Evolutionary conservation across 2,329 filamentous ascomycete genomes (phyloP).

Genomic region (Colletotrichum siamense): DNA sequence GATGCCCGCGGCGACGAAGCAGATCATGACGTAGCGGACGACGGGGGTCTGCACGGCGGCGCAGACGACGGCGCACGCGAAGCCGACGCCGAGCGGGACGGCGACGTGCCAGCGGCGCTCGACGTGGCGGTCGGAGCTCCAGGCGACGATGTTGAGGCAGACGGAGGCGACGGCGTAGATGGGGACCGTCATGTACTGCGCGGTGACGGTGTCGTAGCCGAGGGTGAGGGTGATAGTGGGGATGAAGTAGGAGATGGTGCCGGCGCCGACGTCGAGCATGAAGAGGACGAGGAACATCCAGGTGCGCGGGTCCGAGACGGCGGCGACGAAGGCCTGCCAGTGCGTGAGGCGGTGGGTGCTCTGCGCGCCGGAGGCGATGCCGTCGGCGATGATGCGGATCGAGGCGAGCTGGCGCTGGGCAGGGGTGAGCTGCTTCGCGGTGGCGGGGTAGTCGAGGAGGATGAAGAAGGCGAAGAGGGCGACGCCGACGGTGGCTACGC

Average conservation of each 20-base stretch:
- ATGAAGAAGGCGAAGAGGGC: slow-evolving; percentile 70
- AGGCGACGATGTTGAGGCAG: slow-evolving; percentile 27
- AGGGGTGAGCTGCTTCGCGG: slow-evolving; percentile 62
- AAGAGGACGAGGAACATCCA: slow-evolving; percentile 55
- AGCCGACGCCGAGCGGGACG: slow-evolving; percentile 24
- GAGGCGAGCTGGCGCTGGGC: slow-evolving; percentile 66
- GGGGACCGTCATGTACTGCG: slow-evolving; percentile 51
- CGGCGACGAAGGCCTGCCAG: slow-evolving; percentile 32
- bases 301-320: slow-evolving; percentile 50
- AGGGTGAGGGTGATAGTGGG: slow-evolving; percentile 54
- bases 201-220: slow-evolving; percentile 48
- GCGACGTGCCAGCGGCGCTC: slow-evolving; percentile 28
- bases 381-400: slow-evolving; percentile 45
- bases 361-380: slow-evolving; percentile 37
- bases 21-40: slow-evolving; percentile 34
- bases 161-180: slow-evolving; percentile 29
- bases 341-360: slow-evolving; percentile 29
- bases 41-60: slow-evolving; percentile 25
- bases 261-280: slow-evolving; percentile 51
- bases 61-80: slow-evolving; percentile 25
- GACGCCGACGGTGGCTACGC: slow-evolving; percentile 68
- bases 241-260: slow-evolving; percentile 58
- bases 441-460: slow-evolving; percentile 73
- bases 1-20: slow-evolving; percentile 29
- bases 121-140: slow-evolving; percentile 24